Evolutionary conservation across 192 early-diverging fungal genomes (phyloP).

Genomic region (Coemansia biformis): DNA sequence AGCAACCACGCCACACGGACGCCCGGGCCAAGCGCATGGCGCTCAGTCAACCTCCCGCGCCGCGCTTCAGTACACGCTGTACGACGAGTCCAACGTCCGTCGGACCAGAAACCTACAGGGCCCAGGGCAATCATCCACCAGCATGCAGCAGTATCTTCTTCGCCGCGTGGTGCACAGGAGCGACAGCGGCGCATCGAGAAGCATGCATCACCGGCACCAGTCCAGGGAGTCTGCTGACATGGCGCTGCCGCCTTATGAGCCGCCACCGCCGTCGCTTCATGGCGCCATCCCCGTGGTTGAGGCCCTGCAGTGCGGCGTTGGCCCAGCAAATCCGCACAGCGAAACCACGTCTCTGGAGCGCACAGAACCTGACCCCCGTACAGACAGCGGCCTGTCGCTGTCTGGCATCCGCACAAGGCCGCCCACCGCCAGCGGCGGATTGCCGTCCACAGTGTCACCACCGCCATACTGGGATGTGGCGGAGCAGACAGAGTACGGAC

Average conservation of each 20-base stretch:
- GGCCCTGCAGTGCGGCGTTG: no score
- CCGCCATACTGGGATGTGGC: constrained; percentile 24
- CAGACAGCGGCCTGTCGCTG: no score
- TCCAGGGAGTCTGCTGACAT: constrained; percentile 32
- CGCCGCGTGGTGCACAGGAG: background rate
- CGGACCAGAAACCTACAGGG: constrained; percentile 1
- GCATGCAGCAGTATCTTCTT: background rate
- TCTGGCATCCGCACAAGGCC: no score
- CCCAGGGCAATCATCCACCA: background rate
- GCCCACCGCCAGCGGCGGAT: no score
- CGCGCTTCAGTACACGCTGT: constrained; percentile 2
- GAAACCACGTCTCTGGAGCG: no score
- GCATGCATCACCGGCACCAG: background rate
- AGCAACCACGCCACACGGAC: background rate
- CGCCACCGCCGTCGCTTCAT: constrained; percentile 14
- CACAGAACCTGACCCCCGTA: no score
- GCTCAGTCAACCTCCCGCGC: background rate
- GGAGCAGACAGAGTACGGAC: constrained; percentile 13
- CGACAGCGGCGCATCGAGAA: background rate
- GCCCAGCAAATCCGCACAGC: no score
- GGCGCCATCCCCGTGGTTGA: background rate
- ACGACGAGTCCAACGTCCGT: constrained; percentile 7
- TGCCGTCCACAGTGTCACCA: background rate
- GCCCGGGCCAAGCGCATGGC: background rate
- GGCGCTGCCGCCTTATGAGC: constrained; percentile 29